Base-by-base conservation (phyloP, 257 asterid species). In the Nicotiana noctiflora region DNA sequence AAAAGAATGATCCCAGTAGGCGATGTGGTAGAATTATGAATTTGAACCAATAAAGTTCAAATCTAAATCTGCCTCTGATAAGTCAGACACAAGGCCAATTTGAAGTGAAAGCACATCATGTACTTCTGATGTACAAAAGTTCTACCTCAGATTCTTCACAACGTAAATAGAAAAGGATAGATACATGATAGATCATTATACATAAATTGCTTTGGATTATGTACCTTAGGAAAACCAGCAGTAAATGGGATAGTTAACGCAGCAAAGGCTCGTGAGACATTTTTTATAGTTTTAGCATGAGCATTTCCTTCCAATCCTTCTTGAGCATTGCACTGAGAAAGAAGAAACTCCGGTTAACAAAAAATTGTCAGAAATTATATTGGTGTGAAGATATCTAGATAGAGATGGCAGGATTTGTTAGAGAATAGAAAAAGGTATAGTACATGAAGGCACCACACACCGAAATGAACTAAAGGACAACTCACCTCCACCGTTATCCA, bases 291-390 rank as follows among this genome's bases (percentile, higher is more conserved):
- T 56, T 62, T 76, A 56, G 92, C 92, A 66, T 85, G 66, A 27
- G 97, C 89, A 84, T 90, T 95, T 76, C 98, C 98, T 89, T 93
- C 97, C 93, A 95, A 63, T 32, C 99, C 99, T 86, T 96, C 99
- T 82, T 89, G 97, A 64, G 91, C 91, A 84, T 95, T 95, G 83
- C 84, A 87, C 99, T 95, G 83, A 56, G 84, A 80, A 53, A 34
- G 53, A 40, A 44, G 12, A 25, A 74, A 70, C 23, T 72, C 23
- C 0, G 11, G 60, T 72, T 23, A 72, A 72, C 40, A 72, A 62
- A n/a, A 37, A 76, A 5, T 25, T 2, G 66, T 79, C 31, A 75
- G 80, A 66, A 67, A 84, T 64, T 62, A 72, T 14, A 72, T 40
- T 40, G 18, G 40, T 46, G 21, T 23, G 21, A 70, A 21, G 77